Evolutionary conservation across 1,284 basidiomycete genomes (phyloP), one percentile per base, ranked within the genome.

Genomic region (Spongiforma sp.): DNA sequence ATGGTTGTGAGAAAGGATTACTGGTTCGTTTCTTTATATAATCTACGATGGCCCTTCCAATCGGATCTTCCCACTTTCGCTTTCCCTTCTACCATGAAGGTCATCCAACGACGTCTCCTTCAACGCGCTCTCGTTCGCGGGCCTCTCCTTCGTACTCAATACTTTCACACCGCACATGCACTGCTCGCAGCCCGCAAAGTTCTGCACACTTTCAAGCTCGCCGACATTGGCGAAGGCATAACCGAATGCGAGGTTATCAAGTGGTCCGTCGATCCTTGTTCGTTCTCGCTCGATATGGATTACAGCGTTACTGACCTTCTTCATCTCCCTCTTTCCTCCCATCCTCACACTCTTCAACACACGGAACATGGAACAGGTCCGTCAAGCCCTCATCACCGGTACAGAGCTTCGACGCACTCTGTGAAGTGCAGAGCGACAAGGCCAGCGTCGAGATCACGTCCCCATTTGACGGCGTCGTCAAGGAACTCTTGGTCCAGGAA

Each of bases 391-490:
- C 79, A 21, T 81, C 85, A n/a, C 73, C 74, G 0, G 83, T 98
- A 0, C 83, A 89, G 63, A 85, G 89, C 50, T 98, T 98, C 74
- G 95, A 98, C 66, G 85, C 91, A 2, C 83, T 98, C 5, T 96
- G 94, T 73, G 96, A 98, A 72, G 96, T 98, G 0, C 94, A 96
- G 79, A 94, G 91, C 67, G 96, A 98, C 84, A 98, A 98, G 78
- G 93, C 93, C 4, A 94, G 90, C 69, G 96, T 98, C 32, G 96
- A 98, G 76, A 94, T 98, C 65, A 98, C 96, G 0, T 93, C 90
- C 63, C 94, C 95, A 1, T 95, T 87, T 71, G 89, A 95, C 37
- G 96, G 96, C 3, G 82, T 86, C 36, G 82, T 98, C 54, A 88
- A 83, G 64, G 82, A 90, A 61, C 79, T 97, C 21, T 83, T 93